These are phyloP conservation scores for Trametes cingulata DNA, from an alignment of 768 basidiomycete species.

Conservation along the genomic window DNA sequence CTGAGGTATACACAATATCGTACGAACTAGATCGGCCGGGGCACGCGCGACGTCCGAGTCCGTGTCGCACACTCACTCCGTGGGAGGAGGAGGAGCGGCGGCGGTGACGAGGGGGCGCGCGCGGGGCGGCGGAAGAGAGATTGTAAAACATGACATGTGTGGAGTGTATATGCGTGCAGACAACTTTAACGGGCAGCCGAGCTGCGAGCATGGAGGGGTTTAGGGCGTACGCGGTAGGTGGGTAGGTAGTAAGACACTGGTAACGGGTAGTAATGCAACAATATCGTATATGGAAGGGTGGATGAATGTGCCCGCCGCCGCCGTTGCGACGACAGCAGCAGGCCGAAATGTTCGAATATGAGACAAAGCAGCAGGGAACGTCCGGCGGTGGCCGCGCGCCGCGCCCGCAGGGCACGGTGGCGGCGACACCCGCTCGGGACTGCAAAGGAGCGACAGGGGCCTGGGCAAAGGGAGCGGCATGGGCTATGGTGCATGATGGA, in stretches of 20 bases:
- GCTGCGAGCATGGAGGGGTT: not conserved
- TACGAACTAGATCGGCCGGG: conserved; percentile 6
- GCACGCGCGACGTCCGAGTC: no score
- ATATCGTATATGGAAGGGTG: conserved; percentile 11
- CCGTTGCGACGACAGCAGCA: not conserved
- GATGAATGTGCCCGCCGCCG: not conserved
- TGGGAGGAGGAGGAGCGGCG: no score
- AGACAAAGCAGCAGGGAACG: not conserved
- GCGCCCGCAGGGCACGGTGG: not conserved
- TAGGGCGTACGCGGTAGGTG: no score
- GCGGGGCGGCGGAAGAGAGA: not conserved
- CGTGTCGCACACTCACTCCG: no score
- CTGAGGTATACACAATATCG: conserved; percentile 14
- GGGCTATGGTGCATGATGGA: no score
- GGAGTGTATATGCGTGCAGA: not conserved
- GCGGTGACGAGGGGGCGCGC: no score
- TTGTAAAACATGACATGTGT: not conserved
- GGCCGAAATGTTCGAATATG: not conserved
- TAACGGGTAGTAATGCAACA: conserved; percentile 13
- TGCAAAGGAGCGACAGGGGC: conserved; percentile 11
- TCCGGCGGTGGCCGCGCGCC: not conserved
- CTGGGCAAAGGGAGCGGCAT: conserved; percentile 9
- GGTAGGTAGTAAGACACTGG: conserved; percentile 12
- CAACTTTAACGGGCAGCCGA: conserved; percentile 6
- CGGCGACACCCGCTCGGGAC: not conserved